A percentile compares a stretch with the other conserved stretches of the same genome.
Evolutionary conservation across 2,329 filamentous ascomycete species (phyloP).

Genomic region (Tolypocladium album): DNA sequence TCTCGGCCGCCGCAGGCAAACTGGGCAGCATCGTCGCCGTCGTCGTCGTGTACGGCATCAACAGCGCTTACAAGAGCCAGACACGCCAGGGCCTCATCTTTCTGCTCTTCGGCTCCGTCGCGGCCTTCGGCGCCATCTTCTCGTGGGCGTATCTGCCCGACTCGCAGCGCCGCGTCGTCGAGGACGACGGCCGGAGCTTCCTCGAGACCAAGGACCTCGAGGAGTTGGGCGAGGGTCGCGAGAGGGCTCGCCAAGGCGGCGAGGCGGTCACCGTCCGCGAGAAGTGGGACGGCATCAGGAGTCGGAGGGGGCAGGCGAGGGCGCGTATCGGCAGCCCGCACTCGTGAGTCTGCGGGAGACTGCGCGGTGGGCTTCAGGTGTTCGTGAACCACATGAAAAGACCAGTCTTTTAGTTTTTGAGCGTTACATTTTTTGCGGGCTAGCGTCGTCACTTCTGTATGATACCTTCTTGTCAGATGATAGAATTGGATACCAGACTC

Average conservation of each 20-base stretch:
- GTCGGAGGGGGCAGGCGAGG: conserved; percentile 13
- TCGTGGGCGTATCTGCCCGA: conserved; percentile 43
- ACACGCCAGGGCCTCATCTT: conserved; percentile 38
- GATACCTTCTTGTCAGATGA: background rate
- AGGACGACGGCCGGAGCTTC: conserved; percentile 22
- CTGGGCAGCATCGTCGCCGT: conserved; percentile 43
- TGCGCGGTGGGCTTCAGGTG: background rate
- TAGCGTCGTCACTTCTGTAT: background rate
- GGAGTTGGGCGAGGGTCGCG: conserved; percentile 37
- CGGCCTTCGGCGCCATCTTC: conserved; percentile 35
- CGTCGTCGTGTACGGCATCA: conserved; percentile 39
- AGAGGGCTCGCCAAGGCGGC: conserved; percentile 30
- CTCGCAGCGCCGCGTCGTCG: conserved; percentile 27
- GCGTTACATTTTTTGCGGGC: background rate
- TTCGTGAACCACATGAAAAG: background rate
- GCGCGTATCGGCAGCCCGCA: background rate
- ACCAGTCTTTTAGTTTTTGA: background rate
- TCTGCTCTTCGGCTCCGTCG: conserved; percentile 38
- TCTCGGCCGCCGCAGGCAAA: conserved; percentile 50
- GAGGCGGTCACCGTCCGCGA: conserved; percentile 32
- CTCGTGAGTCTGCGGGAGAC: background rate
- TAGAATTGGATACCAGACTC: background rate
- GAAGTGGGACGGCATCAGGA: conserved; percentile 29
- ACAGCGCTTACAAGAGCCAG: conserved; percentile 27
- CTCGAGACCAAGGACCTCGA: conserved; percentile 38